These are phyloP conservation scores for Gelatoporia subvermispora DNA, from an alignment of 768 basidiomycete species.

Conservation along the genomic window DNA sequence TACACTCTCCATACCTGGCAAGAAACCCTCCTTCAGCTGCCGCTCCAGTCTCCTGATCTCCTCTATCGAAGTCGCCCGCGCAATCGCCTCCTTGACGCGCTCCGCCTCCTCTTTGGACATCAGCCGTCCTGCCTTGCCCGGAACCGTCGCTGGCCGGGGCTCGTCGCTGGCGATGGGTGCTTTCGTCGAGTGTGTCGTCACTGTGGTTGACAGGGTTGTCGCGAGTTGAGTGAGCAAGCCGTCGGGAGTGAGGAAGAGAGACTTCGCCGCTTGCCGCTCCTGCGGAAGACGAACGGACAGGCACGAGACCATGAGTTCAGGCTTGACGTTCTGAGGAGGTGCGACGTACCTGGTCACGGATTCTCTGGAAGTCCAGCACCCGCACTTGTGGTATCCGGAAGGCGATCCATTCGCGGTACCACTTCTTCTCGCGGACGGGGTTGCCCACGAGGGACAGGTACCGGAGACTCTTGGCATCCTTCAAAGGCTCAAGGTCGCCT, in stretches of 20 bases:
- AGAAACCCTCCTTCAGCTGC: conserved; percentile 77
- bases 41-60: conserved; percentile 82
- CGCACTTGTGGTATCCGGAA: conserved; percentile 83
- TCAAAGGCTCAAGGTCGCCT: conserved; percentile 81
- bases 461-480: conserved; percentile 67
- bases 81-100: conserved; percentile 81
- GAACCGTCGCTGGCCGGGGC: conserved; percentile 52
- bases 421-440: conserved; percentile 87
- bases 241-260: conserved; percentile 78
- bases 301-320: background rate
- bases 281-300: conserved; percentile 26
- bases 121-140: conserved; percentile 74
- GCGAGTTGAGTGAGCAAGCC: conserved; percentile 76
- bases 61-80: conserved; percentile 86
- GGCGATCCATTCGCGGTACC: conserved; percentile 95
- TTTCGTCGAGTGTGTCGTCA: conserved; percentile 65
- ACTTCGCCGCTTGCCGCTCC: conserved; percentile 75
- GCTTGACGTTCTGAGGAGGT: background rate
- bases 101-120: conserved; percentile 92
- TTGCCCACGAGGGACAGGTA: conserved; percentile 77
- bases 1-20: conserved; percentile 73
- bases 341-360: conserved; percentile 77
- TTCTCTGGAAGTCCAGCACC: conserved; percentile 93
- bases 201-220: conserved; percentile 68
- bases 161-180: conserved; percentile 66